Conservation (phyloP, 805 yeast genomes). For the Allodekkera sacchari region DNA sequence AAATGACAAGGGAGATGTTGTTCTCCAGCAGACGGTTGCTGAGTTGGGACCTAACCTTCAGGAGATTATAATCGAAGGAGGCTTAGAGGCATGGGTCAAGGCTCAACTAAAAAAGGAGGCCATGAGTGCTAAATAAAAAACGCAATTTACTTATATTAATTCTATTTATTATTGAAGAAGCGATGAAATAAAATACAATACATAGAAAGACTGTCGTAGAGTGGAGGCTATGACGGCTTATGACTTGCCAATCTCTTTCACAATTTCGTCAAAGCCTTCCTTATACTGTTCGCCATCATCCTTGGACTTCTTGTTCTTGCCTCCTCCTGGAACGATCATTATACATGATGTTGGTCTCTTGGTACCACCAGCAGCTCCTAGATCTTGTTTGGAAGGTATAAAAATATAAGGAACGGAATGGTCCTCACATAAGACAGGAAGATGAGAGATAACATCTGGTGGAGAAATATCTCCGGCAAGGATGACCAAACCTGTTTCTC, state of each 20-base stretch:
- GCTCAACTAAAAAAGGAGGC: constrained; percentile 44
- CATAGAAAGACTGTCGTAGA: neutral
- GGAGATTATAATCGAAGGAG: constrained; percentile 95
- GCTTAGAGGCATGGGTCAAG: constrained; percentile 97
- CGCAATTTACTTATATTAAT: no score
- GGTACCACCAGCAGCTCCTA: constrained; percentile 98
- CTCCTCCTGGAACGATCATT: constrained; percentile 94
- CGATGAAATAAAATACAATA: neutral
- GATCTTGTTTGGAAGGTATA: constrained; percentile 95
- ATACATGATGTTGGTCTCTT: constrained; percentile 98
- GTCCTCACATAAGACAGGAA: constrained; percentile 97
- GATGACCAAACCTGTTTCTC: constrained; percentile 93
- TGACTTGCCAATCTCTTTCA: constrained; percentile 69
- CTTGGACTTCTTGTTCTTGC: constrained; percentile 53
- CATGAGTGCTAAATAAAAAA: no score
- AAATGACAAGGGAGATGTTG: constrained; percentile 52
- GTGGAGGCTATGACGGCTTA: no score
- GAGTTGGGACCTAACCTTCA: constrained; percentile 93
- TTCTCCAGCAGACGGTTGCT: constrained; percentile 83
- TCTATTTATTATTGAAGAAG: no score
- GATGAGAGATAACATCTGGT: constrained; percentile 91
- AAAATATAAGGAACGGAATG: constrained; percentile 83
- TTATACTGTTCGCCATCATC: constrained; percentile 83
- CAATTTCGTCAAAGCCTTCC: constrained; percentile 87
- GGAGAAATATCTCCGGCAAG: constrained; percentile 99